A percentile compares a stretch with the other conserved stretches of the same genome.
These are phyloP conservation scores for Ophiostoma sp. DNA, from an alignment of 2,329 filamentous ascomycete species.

Conservation along the genomic window DNA sequence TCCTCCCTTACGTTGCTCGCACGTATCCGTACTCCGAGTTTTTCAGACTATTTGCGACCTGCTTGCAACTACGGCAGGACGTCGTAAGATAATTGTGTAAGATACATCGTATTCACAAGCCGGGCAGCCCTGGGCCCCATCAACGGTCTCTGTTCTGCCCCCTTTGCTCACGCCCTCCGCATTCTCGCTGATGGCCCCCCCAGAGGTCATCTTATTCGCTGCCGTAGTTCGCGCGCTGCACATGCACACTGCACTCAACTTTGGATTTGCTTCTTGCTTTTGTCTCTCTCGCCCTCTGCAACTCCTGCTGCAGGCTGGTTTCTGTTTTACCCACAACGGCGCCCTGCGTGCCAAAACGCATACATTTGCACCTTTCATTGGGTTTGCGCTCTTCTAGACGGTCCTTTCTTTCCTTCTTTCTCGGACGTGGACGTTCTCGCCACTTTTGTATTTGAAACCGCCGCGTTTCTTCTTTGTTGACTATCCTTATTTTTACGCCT, in stretches of 20 bases:
- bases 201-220: background rate
- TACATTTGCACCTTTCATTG: background rate
- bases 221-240: background rate
- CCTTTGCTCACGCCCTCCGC: constrained; percentile 17
- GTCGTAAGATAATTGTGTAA: background rate
- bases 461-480: background rate
- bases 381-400: background rate
- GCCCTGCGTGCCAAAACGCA: background rate
- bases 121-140: background rate
- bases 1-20: constrained; percentile 2
- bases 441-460: background rate
- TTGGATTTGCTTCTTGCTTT: background rate
- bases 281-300: background rate
- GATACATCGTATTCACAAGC: background rate
- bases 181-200: constrained; percentile 18
- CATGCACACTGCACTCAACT: background rate
- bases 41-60: background rate
- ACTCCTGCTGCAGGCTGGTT: background rate
- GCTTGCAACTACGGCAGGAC: background rate
- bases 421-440: background rate
- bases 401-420: background rate
- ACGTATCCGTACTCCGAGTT: background rate
- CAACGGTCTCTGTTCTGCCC: background rate
- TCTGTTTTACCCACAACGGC: background rate
- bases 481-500: background rate